A percentile compares a stretch with the other conserved stretches of the same genome.
Conservation (phyloP, 345 rosid genomes). For the Angophora floribunda region DNA sequence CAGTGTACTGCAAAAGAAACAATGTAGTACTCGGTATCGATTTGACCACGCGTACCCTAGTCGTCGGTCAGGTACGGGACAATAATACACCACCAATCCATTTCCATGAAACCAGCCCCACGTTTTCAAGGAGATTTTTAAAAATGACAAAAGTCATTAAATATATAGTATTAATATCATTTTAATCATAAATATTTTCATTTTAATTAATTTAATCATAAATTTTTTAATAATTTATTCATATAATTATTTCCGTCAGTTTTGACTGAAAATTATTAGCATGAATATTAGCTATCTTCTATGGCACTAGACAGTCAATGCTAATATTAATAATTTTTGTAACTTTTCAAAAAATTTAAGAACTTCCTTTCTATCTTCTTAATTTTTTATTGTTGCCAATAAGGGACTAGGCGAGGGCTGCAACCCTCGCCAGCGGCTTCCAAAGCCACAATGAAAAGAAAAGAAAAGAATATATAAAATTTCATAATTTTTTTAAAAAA, state of each 20-base stretch:
- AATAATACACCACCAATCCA: background rate
- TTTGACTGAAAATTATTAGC: fast-evolving
- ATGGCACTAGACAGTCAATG: fast-evolving
- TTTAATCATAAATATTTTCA: fast-evolving
- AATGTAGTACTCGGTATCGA: background rate
- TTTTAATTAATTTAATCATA: background rate
- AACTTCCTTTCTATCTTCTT: background rate
- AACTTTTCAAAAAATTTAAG: background rate
- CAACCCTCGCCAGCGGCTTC: background rate
- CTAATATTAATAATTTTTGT: fast-evolving
- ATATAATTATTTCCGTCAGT: fast-evolving
- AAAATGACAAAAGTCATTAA: no score
- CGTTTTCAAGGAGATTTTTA: background rate
- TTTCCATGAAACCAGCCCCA: background rate
- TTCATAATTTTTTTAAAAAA: no score
- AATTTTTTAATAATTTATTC: background rate
- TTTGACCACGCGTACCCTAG: background rate
- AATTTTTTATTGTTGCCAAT: background rate
- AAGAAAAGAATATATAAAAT: background rate
- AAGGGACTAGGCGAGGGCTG: background rate
- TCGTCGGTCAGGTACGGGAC: background rate
- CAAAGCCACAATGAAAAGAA: background rate
- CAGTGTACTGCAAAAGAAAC: background rate
- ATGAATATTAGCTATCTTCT: fast-evolving
- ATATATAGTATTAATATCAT: no score